These are phyloP conservation scores for Talaromyces sp. DNA, from an alignment of 2,329 filamentous ascomycete species.

Conservation along the genomic window DNA sequence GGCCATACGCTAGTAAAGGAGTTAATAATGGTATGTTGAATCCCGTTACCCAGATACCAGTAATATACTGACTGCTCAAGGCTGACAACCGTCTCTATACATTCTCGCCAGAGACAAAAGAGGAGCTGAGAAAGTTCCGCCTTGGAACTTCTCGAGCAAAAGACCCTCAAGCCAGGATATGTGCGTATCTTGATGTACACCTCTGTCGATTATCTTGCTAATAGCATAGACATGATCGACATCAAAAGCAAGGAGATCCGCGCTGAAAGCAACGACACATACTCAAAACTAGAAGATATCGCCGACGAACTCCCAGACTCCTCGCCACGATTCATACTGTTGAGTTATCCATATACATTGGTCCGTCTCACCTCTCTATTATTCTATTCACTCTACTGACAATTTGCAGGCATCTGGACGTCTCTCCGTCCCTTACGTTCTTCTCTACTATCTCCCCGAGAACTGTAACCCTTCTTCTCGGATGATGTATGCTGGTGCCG, in stretches of 20 bases:
- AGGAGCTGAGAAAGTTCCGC: constrained; percentile 90
- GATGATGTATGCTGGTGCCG: constrained; percentile 94
- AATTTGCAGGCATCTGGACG: constrained; percentile 69
- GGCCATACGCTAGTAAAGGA: not conserved
- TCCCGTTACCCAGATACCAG: not conserved
- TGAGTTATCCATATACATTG: constrained; percentile 86
- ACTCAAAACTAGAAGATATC: constrained; percentile 75
- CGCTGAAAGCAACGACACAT: constrained; percentile 75
- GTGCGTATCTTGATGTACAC: constrained; percentile 55
- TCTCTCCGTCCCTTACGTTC: constrained; percentile 84
- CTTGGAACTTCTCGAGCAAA: constrained; percentile 83
- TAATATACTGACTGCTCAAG: constrained; percentile 35
- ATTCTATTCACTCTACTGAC: not conserved
- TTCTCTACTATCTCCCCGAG: constrained; percentile 89
- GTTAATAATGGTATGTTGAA: constrained; percentile 10
- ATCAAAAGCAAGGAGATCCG: constrained; percentile 86
- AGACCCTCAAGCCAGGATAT: constrained; percentile 86
- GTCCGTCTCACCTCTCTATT: constrained; percentile 48
- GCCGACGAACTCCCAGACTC: constrained; percentile 90
- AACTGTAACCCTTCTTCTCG: constrained; percentile 83
- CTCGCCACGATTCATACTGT: constrained; percentile 79
- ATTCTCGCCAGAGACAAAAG: constrained; percentile 85
- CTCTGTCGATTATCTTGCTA: constrained; percentile 20
- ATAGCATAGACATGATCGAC: constrained; percentile 74
- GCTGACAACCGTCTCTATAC: constrained; percentile 89